Evolutionary conservation across 768 basidiomycete species (phyloP), one percentile per base, ranked within the genome.

Genomic region (Suillus paluster): DNA sequence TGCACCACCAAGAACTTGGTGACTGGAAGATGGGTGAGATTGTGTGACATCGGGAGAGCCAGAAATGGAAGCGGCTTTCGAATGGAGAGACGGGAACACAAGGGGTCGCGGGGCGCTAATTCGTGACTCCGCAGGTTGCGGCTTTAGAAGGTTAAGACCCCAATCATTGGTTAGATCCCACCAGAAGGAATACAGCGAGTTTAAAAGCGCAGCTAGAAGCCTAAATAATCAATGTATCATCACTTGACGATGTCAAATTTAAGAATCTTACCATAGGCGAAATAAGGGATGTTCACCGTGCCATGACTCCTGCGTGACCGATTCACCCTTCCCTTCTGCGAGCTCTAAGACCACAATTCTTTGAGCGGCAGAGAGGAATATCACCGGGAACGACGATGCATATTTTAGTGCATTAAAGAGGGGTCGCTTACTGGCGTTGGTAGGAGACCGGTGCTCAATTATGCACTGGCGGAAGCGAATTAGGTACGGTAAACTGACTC

Each of bases 141-240:
- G 64, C 58, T 81, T 82, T 62, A 99, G 78, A 46, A 98, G 77
- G 49, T 88, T 85, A 59, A 99, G 81, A 6, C 97, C 97, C 96
- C 97, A 99, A 73, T 99, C 97, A 73, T 97, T 93, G 53, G 94
- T 95, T 46, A 99, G 84, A 76, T 99, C 97, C 97, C 97, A 99
- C 93, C 95, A 99, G 75, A 97, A 99, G 3, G 95, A 96, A 75
- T 94, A 99, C 34, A 92, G 73, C 4, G 96, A 97, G 75, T 99
- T 99, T 69, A 97, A 73, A 39, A 85, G 82, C 25, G 94, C 95
- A 11, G 89, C 85, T 49, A 97, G 75, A 17, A 98, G 75, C 95
- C 95, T 97, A 60, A 23, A 45, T 34, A 46, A 34, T 64, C 67
- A 57, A 53, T 50, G 38, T 39, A 60, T 41, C 33, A 64, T 17